Evolutionary conservation across 2,329 filamentous ascomycete genomes (phyloP).

Genomic region (Dothideomycetes sp.): DNA sequence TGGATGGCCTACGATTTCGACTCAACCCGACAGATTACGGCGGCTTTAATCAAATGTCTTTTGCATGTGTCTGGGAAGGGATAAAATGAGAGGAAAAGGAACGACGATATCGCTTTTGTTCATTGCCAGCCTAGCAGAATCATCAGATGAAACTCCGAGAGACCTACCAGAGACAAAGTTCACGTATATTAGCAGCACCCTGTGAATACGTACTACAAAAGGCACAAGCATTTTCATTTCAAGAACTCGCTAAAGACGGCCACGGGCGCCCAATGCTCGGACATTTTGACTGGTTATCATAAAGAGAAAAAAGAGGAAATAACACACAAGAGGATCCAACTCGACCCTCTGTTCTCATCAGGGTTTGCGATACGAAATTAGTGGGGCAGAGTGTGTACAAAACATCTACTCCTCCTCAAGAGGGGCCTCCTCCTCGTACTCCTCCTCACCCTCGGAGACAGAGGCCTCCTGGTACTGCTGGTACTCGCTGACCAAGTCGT

Average conservation of each 20-base stretch:
- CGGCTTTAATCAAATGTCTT: too few species aligned
- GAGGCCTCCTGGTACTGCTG: slow-evolving; percentile 99
- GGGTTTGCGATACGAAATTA: slow-evolving; percentile 13
- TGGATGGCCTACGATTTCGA: too few species aligned
- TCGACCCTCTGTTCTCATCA: too few species aligned
- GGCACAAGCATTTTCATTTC: slow-evolving; percentile 11
- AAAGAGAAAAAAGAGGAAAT: slow-evolving; percentile 9
- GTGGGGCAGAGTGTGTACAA: neutral
- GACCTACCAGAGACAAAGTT: too few species aligned
- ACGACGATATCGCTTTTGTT: too few species aligned
- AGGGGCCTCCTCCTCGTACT: slow-evolving; percentile 79
- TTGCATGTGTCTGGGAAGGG: too few species aligned
- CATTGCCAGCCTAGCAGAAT: too few species aligned
- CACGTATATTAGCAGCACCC: too few species aligned
- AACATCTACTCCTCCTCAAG: slow-evolving; percentile 58
- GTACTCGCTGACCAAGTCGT: slow-evolving; percentile 98
- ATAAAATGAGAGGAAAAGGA: too few species aligned
- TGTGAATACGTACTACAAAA: too few species aligned
- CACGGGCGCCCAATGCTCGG: slow-evolving; percentile 12
- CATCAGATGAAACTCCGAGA: too few species aligned
- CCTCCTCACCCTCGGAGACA: slow-evolving; percentile 94
- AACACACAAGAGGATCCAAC: slow-evolving; percentile 11
- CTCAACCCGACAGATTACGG: too few species aligned
- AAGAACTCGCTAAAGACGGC: slow-evolving; percentile 13
- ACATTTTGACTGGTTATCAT: slow-evolving; percentile 11